phyloP scores from a whole-genome alignment of 2,329 filamentous ascomycete species.

The Trichophyton benhamiae region DNA sequence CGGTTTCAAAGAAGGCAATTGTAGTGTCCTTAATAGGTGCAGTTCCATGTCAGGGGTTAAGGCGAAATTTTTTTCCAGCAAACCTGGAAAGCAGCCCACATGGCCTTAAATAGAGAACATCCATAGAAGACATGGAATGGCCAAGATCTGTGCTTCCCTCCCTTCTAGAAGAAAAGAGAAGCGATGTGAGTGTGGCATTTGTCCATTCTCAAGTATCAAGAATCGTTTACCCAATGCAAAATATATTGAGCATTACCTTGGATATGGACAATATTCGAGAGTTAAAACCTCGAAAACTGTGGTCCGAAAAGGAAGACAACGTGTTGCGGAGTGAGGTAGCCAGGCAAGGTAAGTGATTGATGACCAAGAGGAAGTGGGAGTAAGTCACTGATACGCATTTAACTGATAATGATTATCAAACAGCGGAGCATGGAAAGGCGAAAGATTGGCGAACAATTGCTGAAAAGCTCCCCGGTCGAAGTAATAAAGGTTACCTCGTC shows the following conservation, averaged over 20 bases:
- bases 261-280: neutral
- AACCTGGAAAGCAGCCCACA: slow-evolving; percentile 1
- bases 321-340: neutral
- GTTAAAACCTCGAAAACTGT: slow-evolving; percentile 3
- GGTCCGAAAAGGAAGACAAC: slow-evolving; percentile 1
- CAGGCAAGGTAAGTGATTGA: neutral
- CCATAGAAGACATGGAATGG: slow-evolving; percentile 1
- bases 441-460: slow-evolving; percentile 4
- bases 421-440: slow-evolving; percentile 1
- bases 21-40: neutral
- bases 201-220: neutral
- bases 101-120: slow-evolving; percentile 1
- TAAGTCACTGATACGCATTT: neutral
- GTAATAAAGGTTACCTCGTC: neutral
- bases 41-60: neutral
- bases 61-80: neutral
- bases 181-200: neutral
- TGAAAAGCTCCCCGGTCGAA: slow-evolving; percentile 2
- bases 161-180: slow-evolving; percentile 1
- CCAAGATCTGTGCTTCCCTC: slow-evolving; percentile 3
- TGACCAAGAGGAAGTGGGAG: too few relatives aligned
- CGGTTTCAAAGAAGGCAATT: neutral
- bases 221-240: neutral
- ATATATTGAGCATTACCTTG: neutral
- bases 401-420: neutral